Base-by-base conservation (phyloP, 1,139 yeast species). In the Yamadazyma diospyri region DNA sequence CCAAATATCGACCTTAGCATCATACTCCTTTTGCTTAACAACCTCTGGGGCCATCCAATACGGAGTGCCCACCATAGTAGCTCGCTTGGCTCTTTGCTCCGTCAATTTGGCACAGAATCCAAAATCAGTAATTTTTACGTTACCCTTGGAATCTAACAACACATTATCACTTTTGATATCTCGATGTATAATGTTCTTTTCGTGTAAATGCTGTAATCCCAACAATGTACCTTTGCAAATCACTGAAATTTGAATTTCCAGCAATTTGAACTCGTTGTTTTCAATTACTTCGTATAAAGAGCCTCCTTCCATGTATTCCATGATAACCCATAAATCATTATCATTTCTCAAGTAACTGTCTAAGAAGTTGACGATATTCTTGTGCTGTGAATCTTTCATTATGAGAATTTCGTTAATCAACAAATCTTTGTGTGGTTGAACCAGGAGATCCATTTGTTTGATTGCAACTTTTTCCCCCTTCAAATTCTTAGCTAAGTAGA, bases 41-140 rank as follows among this genome's bases (percentile, higher is more conserved):
- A 92, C 97, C 61, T 92, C 98, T 3, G 98, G 98, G 0, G 98
- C 98, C 98, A 92, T 92, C 98, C 98, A 92, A 58, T 92, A 92
- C 9, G 98, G 98, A 0, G 98, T 92, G 24, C 98, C 98, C 4
- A 89, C 98, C 97, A 92, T 88, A 0, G 98, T 92, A 7, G 97
- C 97, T 43, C 98, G 76, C 59, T 92, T 92, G 43, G 83, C 83
- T 61, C 94, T 78, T 55, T 87, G 92, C 43, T 86, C 95, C 2
- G 97, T 92, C 47, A 92, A 70, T 58, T 88, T 88, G 16, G 98
- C 98, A 64, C 98, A 92, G 66, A 92, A 92, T 0, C 98, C 98
- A 61, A 92, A 92, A 64, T 92, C 98, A 3, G 98, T 92, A 41
- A 92, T 87, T 63, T 92, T 92, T 34, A 92, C 97, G 46, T 88